Evolutionary conservation across 208 protist genomes (phyloP).

Genomic region (Blechomonas ayalai): DNA sequence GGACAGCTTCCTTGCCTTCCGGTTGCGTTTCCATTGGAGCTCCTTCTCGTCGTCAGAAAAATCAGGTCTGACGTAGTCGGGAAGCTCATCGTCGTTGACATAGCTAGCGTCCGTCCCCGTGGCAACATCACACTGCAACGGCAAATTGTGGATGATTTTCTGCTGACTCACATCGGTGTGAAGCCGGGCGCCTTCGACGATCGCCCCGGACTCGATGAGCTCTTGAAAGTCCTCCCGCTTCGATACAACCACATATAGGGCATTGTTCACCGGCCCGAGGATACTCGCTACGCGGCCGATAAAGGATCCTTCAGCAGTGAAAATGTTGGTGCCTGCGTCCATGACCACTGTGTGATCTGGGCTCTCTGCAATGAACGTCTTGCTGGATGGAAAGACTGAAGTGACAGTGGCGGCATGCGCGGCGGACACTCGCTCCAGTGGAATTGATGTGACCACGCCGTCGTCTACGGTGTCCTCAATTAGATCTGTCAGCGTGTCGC

Average conservation of each 20-base stretch:
- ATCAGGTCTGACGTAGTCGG: slow-evolving; percentile 65
- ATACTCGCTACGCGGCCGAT: slow-evolving; percentile 50
- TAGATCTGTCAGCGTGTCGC: not conserved
- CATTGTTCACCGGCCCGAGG: slow-evolving; percentile 49
- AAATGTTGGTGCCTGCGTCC: slow-evolving; percentile 62
- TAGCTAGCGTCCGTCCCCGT: slow-evolving; percentile 83
- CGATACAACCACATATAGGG: slow-evolving; percentile 43
- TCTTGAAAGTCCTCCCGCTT: not conserved
- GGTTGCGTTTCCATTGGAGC: slow-evolving; percentile 73
- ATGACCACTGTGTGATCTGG: slow-evolving; percentile 26
- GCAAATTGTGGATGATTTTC: slow-evolving; percentile 42
- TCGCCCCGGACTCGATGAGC: slow-evolving; percentile 10
- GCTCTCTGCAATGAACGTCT: slow-evolving; percentile 41
- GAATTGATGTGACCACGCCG: slow-evolving; percentile 10
- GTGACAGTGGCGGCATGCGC: slow-evolving; percentile 32
- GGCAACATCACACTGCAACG: slow-evolving; percentile 40
- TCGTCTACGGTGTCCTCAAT: slow-evolving; percentile 2
- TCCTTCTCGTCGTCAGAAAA: slow-evolving; percentile 87
- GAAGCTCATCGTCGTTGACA: slow-evolving; percentile 85
- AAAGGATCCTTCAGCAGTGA: slow-evolving; percentile 34
- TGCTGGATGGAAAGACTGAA: slow-evolving; percentile 14
- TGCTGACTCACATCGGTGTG: slow-evolving; percentile 52
- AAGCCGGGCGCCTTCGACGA: slow-evolving; percentile 11
- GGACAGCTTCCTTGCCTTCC: slow-evolving; percentile 8
- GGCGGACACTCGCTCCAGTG: slow-evolving; percentile 43